Evolutionary conservation across 2,329 filamentous ascomycete genomes (phyloP), one percentile per base, ranked within the genome.

Genomic region (Metarhizium album): DNA sequence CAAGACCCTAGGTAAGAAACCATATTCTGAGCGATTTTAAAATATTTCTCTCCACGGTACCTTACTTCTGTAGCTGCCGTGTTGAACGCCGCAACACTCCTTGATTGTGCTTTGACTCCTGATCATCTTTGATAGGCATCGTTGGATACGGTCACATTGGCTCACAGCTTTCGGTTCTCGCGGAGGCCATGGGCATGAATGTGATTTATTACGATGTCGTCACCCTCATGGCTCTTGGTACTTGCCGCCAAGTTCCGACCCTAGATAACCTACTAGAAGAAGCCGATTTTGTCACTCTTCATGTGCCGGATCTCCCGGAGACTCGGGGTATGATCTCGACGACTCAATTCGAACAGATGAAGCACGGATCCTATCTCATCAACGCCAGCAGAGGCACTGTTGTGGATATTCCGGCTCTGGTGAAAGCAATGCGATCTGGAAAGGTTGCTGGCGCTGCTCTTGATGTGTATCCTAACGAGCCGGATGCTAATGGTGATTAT

Each of bases 81-180:
- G 16, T 40, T n/a, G n/a, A 40, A 20, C 6, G 11, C 23, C 24
- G 14, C 40, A 13, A 18, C 20, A 43, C 13, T 23, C 22, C 18
- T n/a, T n/a, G n/a, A n/a, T n/a, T 27, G 20, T 14, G 7, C 22
- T 43, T 29, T 29, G 16, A 3, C 8, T 48, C 14, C 48, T 16
- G 35, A n/a, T 23, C 27, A 45, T n/a, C 24, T 11, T 16, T 9
- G 4, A 7, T 47, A 84, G 82, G 87, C 55, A 97, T 98, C 62
- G 83, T 98, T 57, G 93, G 93, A 29, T 98, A 98, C 64, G 93
- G 93, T 55, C 93, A 98, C 66, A 97, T 98, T 65, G 93, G 93
- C 55, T 90, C 89, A 48, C 93, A 98, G 70, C 74, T 98, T 56
- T 97, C 90, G 0, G 93, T 98, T 42, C 75, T 98, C 56, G 90